Base-by-base conservation (phyloP, 2,329 filamentous ascomycete genomes). In the Ascochyta koolunga region DNA sequence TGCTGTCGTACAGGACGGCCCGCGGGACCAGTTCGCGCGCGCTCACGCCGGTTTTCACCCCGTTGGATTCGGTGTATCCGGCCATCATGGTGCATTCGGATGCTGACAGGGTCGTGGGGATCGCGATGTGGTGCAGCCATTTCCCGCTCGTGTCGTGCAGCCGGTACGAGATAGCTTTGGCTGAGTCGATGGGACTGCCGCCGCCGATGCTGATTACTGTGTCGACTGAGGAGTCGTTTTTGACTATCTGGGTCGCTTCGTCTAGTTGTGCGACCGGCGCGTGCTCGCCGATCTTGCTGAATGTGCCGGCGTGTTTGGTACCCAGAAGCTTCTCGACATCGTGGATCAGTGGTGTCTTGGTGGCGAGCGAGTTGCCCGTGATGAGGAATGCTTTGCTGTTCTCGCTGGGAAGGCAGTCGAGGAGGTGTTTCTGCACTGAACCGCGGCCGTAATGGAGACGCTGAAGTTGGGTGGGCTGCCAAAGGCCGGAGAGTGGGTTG, bases 301-400 rank as follows among this genome's bases (percentile, higher is more conserved):
- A 85, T 0, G 83, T 85, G 54, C 80, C 80, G 2, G 81, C 82
- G 61, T 83, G 81, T 37, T 70, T 72, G 27, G 70, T 60, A 5
- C 76, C 77, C 0, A 85, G 72, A 0, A 81, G 69, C 10, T 74
- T 58, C 69, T 85, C 81, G 15, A 84, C 76, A 42, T 80, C 71
- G 49, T 78, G 76, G 57, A 85, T 77, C 7, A 85, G 72, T 0
- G 76, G 72, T 0, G 83, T 85, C 61, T 83, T 85, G 36, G 68
- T 81, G 6, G 80, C 79, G 6, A 85, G 76, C 0, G 82, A 84
- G 36, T 69, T 74, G 21, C 82, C 82, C 1, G 83, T 85, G 38
- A 85, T 79, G 62, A 85, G 82, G 70, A 84, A 85, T 1, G 82
- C 83, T 70, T 83, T 83, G 45, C 81, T 83, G 3, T 63, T 66